phyloP scores from a whole-genome alignment of 164 flowering plant genomes.

The Vitis vinifera region ASM3070453v1 NC_081821.1:3309501-3310000 shows the following conservation, averaged over 20 bases:
- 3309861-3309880: slow-evolving; percentile 45
- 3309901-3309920: slow-evolving; percentile 57
- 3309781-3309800: slow-evolving; percentile 67
- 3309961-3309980: slow-evolving; percentile 19
- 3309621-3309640: slow-evolving; percentile 53
- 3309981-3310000: slow-evolving; percentile 26
- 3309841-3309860: slow-evolving; percentile 24
- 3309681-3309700: slow-evolving; percentile 57
- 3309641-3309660: slow-evolving; percentile 48
- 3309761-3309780: slow-evolving; percentile 79
- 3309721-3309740: slow-evolving; percentile 66
- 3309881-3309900: slow-evolving; percentile 57
- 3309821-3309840: slow-evolving; percentile 34
- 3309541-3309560: slow-evolving; percentile 68
- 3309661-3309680: slow-evolving; percentile 78
- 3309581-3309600: slow-evolving; percentile 41
- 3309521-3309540: slow-evolving; percentile 82
- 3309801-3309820: slow-evolving; percentile 51
- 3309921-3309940: slow-evolving; percentile 64
- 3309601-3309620: slow-evolving; percentile 22
- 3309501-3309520: slow-evolving; percentile 70
- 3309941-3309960: slow-evolving; percentile 29
- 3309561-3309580: slow-evolving; percentile 36
- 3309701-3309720: slow-evolving; percentile 38
- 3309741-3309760: slow-evolving; percentile 59